Conservation (phyloP, 345 rosid genomes). For the Citrus trifoliata region DNA sequence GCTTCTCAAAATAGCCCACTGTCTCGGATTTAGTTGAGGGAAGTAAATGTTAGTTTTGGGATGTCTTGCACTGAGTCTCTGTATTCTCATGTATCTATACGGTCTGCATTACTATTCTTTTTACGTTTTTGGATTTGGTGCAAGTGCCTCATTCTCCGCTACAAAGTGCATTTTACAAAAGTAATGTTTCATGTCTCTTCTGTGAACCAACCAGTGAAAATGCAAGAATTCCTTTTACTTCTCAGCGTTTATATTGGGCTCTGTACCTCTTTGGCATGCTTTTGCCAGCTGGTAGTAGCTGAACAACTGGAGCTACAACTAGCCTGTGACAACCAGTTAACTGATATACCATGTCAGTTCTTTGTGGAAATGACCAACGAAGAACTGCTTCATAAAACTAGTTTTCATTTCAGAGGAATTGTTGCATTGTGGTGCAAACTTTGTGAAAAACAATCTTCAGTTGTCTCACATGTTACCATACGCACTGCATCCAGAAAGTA, state of each 20-base stretch:
- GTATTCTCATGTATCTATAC: neutral
- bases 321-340: neutral
- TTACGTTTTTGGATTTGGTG: neutral
- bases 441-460: neutral
- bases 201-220: neutral
- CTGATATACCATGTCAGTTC: neutral
- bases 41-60: neutral
- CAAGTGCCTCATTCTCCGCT: neutral
- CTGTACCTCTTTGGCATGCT: neutral
- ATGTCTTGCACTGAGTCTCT: neutral
- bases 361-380: neutral
- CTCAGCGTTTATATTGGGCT: neutral
- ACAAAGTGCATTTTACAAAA: neutral
- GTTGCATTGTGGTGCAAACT: neutral
- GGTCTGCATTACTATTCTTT: neutral
- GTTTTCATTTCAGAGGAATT: neutral
- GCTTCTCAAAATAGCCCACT: neutral
- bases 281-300: neutral
- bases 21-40: neutral
- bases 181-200: too few species aligned
- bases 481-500: neutral
- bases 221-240: neutral
- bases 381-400: neutral
- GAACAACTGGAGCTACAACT: neutral
- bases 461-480: too few species aligned